Evolutionary conservation across 2,329 filamentous ascomycete genomes (phyloP).

Genomic region (Colletotrichum theobromicola): DNA sequence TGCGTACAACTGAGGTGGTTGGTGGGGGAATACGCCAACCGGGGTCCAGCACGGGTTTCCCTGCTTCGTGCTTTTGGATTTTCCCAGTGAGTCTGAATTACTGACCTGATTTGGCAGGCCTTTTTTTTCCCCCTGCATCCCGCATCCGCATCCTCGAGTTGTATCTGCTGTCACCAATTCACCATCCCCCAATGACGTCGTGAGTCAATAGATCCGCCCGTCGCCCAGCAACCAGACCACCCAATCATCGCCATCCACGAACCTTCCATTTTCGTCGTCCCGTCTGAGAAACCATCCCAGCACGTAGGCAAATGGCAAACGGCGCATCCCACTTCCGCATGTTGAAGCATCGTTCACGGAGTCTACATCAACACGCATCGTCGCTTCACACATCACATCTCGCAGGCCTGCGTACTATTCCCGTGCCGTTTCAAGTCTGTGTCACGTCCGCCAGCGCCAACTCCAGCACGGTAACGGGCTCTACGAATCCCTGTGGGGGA

Average conservation of each 20-base stretch:
- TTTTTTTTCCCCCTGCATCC: background rate
- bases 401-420: background rate
- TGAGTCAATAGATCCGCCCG: conserved; percentile 30
- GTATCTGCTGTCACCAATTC: background rate
- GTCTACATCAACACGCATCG: background rate
- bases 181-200: conserved; percentile 33
- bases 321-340: background rate
- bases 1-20: conserved; percentile 19
- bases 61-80: background rate
- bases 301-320: background rate
- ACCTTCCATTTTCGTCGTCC: background rate
- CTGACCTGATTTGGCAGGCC: background rate
- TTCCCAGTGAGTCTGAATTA: background rate
- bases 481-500: background rate
- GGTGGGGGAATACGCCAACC: conserved; percentile 10
- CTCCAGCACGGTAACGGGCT: background rate
- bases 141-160: background rate
- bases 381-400: background rate
- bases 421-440: conserved; percentile 9
- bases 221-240: conserved; percentile 30
- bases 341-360: background rate
- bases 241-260: conserved; percentile 1
- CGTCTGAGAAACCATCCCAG: background rate
- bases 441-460: background rate
- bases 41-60: background rate